Percentiles rank a stretch among this genome's conserved stretches.
These are phyloP conservation scores for Strobilomyces dryophilus DNA, from an alignment of 768 basidiomycete species.

Conservation along the genomic window DNA sequence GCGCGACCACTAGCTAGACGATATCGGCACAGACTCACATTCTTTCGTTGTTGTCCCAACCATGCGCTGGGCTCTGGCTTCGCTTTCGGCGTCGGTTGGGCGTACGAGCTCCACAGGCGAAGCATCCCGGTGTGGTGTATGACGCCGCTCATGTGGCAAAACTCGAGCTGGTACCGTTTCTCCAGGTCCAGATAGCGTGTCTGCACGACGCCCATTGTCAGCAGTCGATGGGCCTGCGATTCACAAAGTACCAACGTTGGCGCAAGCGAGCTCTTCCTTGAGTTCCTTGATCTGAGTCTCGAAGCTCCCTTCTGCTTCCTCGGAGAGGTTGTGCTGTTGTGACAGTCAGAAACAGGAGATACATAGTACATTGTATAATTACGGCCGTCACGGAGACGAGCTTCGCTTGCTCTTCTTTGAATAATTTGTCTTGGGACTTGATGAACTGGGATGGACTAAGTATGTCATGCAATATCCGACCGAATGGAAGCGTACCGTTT, in stretches of 20 bases:
- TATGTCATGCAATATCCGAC: not conserved
- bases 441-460: constrained; percentile 62
- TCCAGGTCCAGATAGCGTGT: constrained; percentile 50
- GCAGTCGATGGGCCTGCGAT: not conserved
- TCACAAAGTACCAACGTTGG: constrained; percentile 40
- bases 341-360: constrained; percentile 6
- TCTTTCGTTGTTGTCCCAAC: constrained; percentile 64
- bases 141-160: constrained; percentile 74
- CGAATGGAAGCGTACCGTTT: constrained; percentile 43
- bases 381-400: constrained; percentile 46
- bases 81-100: constrained; percentile 40
- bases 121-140: constrained; percentile 70
- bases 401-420: constrained; percentile 75
- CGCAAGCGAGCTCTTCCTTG: constrained; percentile 56
- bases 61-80: constrained; percentile 59
- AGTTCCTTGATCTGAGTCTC: constrained; percentile 62
- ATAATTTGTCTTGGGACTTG: constrained; percentile 85
- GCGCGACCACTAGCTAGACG: not conserved
- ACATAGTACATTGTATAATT: constrained; percentile 16
- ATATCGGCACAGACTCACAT: constrained; percentile 19
- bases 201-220: constrained; percentile 28
- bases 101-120: constrained; percentile 57
- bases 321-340: constrained; percentile 48
- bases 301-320: constrained; percentile 67
- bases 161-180: constrained; percentile 66